phyloP scores from a whole-genome alignment of 805 yeast species.

The Candida saitoana region DNA sequence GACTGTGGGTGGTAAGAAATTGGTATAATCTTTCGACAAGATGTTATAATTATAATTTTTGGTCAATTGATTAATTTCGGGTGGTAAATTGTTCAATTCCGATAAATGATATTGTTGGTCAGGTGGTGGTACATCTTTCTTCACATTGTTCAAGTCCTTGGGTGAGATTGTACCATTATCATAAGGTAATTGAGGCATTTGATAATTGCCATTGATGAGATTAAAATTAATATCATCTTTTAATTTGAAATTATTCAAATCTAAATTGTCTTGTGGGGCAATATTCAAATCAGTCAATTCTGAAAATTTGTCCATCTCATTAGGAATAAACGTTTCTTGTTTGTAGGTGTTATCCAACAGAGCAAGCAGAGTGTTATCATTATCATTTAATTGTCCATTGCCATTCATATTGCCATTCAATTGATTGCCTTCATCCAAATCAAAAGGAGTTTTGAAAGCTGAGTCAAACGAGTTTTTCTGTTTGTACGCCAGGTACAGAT shows the following conservation, averaged over 20 bases:
- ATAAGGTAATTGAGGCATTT: not conserved
- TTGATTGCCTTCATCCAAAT: not conserved
- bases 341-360: not conserved
- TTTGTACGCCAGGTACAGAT: not conserved
- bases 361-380: not conserved
- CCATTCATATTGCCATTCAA: not conserved
- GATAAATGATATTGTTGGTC: not conserved
- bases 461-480: not conserved
- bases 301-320: not conserved
- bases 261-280: not conserved
- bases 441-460: not conserved
- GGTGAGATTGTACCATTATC: conserved; percentile 1
- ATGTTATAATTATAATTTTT: not conserved
- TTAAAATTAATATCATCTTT: not conserved
- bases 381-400: not conserved
- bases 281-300: not conserved
- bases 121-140: not conserved
- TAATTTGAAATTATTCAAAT: not conserved
- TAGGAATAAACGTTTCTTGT: not conserved
- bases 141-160: not conserved
- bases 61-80: not conserved
- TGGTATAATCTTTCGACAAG: not conserved
- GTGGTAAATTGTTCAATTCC: not conserved
- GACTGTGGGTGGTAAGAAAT: conserved; percentile 18
- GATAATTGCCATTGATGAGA: not conserved